A percentile compares a stretch with the other conserved stretches of the same genome.
These are phyloP conservation scores for Symbiodinium natans DNA, from an alignment of 73 alveolate genomes.

Conservation along the genomic window DNA sequence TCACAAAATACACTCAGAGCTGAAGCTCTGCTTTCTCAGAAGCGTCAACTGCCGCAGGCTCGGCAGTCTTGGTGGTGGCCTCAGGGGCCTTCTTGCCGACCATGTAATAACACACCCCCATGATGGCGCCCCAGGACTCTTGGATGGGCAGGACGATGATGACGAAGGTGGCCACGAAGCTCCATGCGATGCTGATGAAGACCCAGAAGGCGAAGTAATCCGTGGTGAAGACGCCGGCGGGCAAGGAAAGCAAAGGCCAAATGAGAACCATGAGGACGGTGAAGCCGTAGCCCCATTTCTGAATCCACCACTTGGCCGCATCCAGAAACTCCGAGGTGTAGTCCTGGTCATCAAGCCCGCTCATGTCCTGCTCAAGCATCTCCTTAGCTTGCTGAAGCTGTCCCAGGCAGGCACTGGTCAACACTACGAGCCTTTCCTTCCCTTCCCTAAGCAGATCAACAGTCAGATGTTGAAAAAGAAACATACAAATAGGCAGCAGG, in stretches of 20 bases:
- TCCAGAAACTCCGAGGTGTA: constrained; percentile 47
- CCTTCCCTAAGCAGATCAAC: too few species aligned
- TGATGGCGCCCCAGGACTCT: constrained; percentile 18
- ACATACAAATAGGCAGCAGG: neutral
- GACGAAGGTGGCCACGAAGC: constrained; percentile 75
- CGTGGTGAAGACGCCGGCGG: constrained; percentile 65
- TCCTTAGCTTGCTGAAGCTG: neutral
- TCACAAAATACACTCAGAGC: too few species aligned
- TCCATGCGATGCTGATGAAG: constrained; percentile 81
- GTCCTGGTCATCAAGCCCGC: constrained; percentile 46
- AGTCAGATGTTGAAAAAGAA: neutral
- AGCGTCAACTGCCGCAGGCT: too few species aligned
- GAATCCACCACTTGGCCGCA: constrained; percentile 80
- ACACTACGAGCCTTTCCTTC: too few species aligned
- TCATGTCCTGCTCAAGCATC: constrained; percentile 42
- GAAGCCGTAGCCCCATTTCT: constrained; percentile 80
- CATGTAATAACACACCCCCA: neutral
- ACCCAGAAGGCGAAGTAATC: constrained; percentile 78
- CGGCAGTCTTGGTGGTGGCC: too few species aligned
- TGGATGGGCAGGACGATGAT: constrained; percentile 61
- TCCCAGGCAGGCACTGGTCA: too few species aligned
- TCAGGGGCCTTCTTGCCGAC: constrained; percentile 30
- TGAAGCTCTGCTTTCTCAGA: too few species aligned
- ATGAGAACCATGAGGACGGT: constrained; percentile 26
- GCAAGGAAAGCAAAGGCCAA: constrained; percentile 58